Percentiles rank a stretch among this genome's conserved stretches.
These are phyloP conservation scores for Hydrangea macrophylla DNA, from an alignment of 148 eudicot genomes.

Conservation along the genomic window DNA sequence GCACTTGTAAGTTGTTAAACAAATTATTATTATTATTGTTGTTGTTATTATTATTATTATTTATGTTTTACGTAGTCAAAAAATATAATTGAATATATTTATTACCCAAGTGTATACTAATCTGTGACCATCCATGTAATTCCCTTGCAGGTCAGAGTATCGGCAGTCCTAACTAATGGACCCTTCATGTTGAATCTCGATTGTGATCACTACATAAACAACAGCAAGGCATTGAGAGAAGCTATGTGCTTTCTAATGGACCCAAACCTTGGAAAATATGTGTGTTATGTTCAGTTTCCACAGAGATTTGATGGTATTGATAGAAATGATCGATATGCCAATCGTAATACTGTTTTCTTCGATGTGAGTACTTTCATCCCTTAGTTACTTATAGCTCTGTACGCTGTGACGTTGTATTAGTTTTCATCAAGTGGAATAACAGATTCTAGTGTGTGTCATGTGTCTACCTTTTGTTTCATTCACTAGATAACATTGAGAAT, in stretches of 20 bases:
- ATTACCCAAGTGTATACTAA: not conserved
- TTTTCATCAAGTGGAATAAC: not conserved
- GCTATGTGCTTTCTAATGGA: constrained; percentile 94
- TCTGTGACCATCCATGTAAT: not conserved
- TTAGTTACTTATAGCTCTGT: not conserved
- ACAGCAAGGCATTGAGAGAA: constrained; percentile 79
- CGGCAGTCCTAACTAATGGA: constrained; percentile 89
- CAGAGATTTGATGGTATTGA: constrained; percentile 95
- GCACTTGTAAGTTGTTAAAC: constrained; percentile 77
- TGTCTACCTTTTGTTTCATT: not conserved
- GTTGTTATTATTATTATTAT: no score
- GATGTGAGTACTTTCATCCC: constrained; percentile 53
- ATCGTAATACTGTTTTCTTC: constrained; percentile 84
- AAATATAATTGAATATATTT: not conserved
- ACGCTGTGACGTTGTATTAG: not conserved
- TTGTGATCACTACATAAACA: constrained; percentile 93
- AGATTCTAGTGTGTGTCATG: not conserved
- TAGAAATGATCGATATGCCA: constrained; percentile 85
- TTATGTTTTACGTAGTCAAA: no score
- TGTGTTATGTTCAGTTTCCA: constrained; percentile 90
- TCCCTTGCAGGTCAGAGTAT: constrained; percentile 72
- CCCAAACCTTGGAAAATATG: constrained; percentile 83
- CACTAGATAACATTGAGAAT: no score
- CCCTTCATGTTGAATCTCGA: constrained; percentile 88
- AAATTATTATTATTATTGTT: no score